Base-by-base conservation (phyloP, 805 yeast species). In the Candida railenensis region DNA sequence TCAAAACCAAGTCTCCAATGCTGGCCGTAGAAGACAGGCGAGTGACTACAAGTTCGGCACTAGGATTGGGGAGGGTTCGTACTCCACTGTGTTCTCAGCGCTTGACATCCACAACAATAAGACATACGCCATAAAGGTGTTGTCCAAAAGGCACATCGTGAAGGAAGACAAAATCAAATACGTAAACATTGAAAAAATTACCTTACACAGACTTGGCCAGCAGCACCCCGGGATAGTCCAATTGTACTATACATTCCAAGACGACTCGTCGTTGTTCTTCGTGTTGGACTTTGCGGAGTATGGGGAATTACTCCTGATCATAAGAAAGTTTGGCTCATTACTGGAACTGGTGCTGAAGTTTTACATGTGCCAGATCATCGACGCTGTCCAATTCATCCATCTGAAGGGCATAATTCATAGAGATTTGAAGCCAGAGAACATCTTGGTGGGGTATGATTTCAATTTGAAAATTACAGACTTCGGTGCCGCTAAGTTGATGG, bases 381-480 rank as follows among this genome's bases (percentile, higher is more conserved):
- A 94, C 63, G 90, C 97, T 0, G 83, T 94, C 18, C 82, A 80
- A 49, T 94, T 85, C 67, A 90, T 92, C 71, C 98, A 94, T 62
- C 79, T 81, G 47, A 85, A 82, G 54, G 97, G 96, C 0, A 88
- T 92, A 9, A 87, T 94, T 16, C 99, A 92, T 62, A 76, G 99
- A 51, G 99, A 94, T 66, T 70, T 94, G 57, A 92, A 92, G 64
- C 99, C 99, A 0, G 99, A 92, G 58, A 92, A 92, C 61, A 87
- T 92, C 42, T 65, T 92, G 54, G 78, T 94, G 40, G 92, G 87
- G 58, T 82, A 82, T 50, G 94, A 89, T 46, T 89, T 91, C 80
- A 84, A 88, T 57, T 69, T 94, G 49, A 89, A 91, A 78, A 84
- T 94, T 47, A 94, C 98, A 1, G 99, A 94, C 67, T 94, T 94